Percentiles rank a stretch among this genome's conserved stretches.
Evolutionary conservation across 2,329 filamentous ascomycete genomes (phyloP).

Genomic region (Talaromyces albobiverticillius): DNA sequence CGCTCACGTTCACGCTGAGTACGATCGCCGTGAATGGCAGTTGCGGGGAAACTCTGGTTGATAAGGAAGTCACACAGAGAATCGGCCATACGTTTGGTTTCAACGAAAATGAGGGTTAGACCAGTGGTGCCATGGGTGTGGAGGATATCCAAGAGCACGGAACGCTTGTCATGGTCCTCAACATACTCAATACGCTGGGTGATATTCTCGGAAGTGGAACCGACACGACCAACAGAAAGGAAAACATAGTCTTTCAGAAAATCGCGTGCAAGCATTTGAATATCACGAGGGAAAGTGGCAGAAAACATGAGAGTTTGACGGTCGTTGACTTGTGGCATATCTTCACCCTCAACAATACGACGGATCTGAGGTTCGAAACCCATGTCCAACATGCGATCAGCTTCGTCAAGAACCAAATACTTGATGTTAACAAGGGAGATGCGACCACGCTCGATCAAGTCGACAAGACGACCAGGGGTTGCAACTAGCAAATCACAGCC

Average conservation of each 20-base stretch:
- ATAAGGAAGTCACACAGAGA: slow-evolving; percentile 96
- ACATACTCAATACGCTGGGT: slow-evolving; percentile 98
- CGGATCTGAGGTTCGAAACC: slow-evolving; percentile 99
- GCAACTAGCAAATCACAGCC: slow-evolving; percentile 96
- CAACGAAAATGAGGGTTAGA: slow-evolving; percentile 95
- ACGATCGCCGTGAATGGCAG: slow-evolving; percentile 96
- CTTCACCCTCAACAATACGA: slow-evolving; percentile 95
- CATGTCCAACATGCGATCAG: slow-evolving; percentile 99
- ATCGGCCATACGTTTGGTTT: slow-evolving; percentile 99
- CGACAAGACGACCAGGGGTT: slow-evolving; percentile 93
- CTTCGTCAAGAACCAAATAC: slow-evolving; percentile 97
- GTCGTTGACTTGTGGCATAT: slow-evolving; percentile 80
- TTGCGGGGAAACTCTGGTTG: slow-evolving; percentile 97
- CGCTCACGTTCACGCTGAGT: slow-evolving; percentile 99
- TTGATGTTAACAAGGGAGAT: slow-evolving; percentile 99
- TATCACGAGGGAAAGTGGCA: slow-evolving; percentile 97
- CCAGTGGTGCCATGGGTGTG: slow-evolving; percentile 82
- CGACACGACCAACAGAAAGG: slow-evolving; percentile 96
- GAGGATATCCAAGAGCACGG: slow-evolving; percentile 92
- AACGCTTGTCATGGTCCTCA: slow-evolving; percentile 95
- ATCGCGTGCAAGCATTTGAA: slow-evolving; percentile 97
- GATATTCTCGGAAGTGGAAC: slow-evolving; percentile 99
- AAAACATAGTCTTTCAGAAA: slow-evolving; percentile 99
- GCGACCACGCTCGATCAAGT: slow-evolving; percentile 96
- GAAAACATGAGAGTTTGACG: slow-evolving; percentile 99